phyloP scores from a whole-genome alignment of 1,284 basidiomycete species.

The Irpex sp. region DNA sequence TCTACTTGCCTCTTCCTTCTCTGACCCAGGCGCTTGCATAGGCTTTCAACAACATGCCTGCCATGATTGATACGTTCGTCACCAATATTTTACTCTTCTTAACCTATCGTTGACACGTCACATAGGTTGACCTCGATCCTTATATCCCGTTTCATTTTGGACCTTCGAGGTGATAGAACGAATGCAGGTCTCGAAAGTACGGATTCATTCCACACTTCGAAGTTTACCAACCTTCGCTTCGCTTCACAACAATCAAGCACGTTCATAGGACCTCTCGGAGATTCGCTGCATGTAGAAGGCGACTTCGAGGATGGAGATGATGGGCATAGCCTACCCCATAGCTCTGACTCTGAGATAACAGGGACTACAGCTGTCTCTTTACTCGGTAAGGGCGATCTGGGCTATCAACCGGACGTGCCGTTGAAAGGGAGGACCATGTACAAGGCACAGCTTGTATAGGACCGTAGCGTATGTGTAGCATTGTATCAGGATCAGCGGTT shows the following conservation, averaged over 20 bases:
- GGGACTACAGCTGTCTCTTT: background rate
- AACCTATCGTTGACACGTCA: background rate
- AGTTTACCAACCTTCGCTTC: background rate
- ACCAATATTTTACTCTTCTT: background rate
- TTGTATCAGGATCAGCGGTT: background rate
- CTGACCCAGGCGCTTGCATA: background rate
- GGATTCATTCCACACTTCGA: background rate
- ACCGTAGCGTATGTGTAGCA: background rate
- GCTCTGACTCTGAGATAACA: background rate
- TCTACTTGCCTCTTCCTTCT: background rate
- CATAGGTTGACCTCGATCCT: background rate
- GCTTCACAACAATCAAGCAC: background rate
- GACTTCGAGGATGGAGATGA: background rate
- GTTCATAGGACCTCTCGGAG: background rate
- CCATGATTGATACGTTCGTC: background rate
- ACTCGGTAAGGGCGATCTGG: background rate
- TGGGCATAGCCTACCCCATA: background rate
- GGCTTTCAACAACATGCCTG: background rate
- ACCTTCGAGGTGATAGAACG: background rate
- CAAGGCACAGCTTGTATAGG: background rate
- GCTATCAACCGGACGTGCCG: background rate
- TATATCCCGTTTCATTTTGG: background rate
- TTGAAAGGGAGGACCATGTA: background rate
- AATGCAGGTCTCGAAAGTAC: background rate
- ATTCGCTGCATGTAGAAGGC: background rate